Base-by-base conservation (phyloP, 2,329 filamentous ascomycete genomes). In the Colletotrichum destructivum region DNA sequence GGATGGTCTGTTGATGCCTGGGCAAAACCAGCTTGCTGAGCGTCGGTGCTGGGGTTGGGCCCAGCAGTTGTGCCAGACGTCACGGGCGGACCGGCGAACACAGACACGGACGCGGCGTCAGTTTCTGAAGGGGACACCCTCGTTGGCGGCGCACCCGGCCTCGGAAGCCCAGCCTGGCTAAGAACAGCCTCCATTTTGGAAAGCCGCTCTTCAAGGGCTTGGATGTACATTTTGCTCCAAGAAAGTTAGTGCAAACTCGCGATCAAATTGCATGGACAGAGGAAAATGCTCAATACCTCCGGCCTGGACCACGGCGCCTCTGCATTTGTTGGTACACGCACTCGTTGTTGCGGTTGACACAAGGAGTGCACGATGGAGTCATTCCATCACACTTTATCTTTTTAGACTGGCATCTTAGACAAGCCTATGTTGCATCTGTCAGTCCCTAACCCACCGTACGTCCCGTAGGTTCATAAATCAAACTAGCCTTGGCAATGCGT, bases 161-260 rank as follows among this genome's bases (percentile, higher is more conserved):
- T 59, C 21, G 68, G 68, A 15, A 72, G 47, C 2, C 69, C 66
- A 16, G 69, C 59, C 26, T 66, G 71, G 46, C 47, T 54, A 1
- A 74, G 61, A 3, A 62, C 62, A 5, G 72, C 65, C 31, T 74
- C 72, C 72, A 74, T 74, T n/a, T 69, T 72, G 12, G 69, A 69
- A 8, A 74, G 57, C 11, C 72, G 56, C 23, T 74, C 69, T 15
- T 74, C 72, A 26, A 74, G 66, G 7, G 62, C 60, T 26, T 69
- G 55, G 6, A 74, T 64, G 51, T 72, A 72, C 61, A 69, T 67
- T 63, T 74, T 74, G 40, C 72, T 74, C 7, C 11, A 26, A 23
- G 8, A 2, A 7, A 35, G 23, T 54, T 16, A 54, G 26, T 15
- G 7, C 6, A 11, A 9, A 8, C 2, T n/a, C 2, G 3, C 4